phyloP scores from a whole-genome alignment of 106 monocot genomes.

The Posidonia australis region DNA sequence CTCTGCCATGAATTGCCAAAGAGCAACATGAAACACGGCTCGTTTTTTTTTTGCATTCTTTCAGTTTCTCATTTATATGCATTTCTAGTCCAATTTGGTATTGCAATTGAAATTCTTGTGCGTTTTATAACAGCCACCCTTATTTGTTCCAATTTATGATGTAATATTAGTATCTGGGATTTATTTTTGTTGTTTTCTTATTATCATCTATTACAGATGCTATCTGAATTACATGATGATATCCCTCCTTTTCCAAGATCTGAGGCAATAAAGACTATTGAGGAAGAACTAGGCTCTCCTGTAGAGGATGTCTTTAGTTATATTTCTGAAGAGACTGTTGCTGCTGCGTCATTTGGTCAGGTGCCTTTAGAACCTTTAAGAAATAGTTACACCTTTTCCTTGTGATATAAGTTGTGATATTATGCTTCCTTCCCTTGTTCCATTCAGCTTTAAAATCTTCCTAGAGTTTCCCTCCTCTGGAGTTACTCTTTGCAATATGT shows the following conservation, averaged over 20 bases:
- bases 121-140: too few relatives aligned
- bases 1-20: too few relatives aligned
- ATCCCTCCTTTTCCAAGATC: conserved; percentile 70
- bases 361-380: conserved; percentile 19
- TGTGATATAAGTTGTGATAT: background rate
- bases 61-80: background rate
- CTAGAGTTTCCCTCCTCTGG: too few relatives aligned
- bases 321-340: conserved; percentile 70
- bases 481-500: too few relatives aligned
- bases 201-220: conserved; percentile 32
- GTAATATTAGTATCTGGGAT: background rate
- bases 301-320: conserved; percentile 43
- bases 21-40: too few relatives aligned
- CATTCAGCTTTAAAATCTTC: too few relatives aligned
- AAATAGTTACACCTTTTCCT: background rate
- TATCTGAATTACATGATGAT: conserved; percentile 78
- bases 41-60: background rate
- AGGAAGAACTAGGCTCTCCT: conserved; percentile 58
- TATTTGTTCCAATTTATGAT: background rate
- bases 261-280: conserved; percentile 68
- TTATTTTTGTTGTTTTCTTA: background rate
- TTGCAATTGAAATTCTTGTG: too few relatives aligned
- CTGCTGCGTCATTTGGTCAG: conserved; percentile 98
- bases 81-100: too few relatives aligned
- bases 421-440: too few relatives aligned